These are phyloP conservation scores for Colletotrichum eremochloae DNA, from an alignment of 2,329 filamentous ascomycete genomes.

Conservation along the genomic window DNA sequence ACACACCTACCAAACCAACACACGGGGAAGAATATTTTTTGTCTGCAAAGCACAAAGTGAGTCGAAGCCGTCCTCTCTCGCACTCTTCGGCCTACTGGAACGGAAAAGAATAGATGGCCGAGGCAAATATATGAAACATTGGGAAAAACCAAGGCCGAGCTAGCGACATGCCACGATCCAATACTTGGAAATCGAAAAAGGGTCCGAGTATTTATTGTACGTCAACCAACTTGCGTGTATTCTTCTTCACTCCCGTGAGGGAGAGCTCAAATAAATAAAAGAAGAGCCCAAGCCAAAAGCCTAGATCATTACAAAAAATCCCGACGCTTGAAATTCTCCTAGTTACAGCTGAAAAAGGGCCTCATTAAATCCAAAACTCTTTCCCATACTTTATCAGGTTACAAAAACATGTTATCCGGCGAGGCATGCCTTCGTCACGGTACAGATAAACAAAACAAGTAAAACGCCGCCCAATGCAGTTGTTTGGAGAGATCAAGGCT, in stretches of 20 bases:
- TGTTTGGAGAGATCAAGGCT: slow-evolving; percentile 6
- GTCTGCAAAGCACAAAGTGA: background rate
- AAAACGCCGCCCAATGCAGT: slow-evolving; percentile 42
- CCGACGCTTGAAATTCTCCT: slow-evolving; percentile 4
- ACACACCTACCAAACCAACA: background rate
- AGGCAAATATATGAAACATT: background rate
- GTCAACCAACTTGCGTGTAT: slow-evolving; percentile 21
- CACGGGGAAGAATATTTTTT: background rate
- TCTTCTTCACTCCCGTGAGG: background rate
- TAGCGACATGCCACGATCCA: background rate
- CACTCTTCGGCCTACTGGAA: no score
- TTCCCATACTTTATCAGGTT: background rate
- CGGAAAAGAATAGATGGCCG: background rate
- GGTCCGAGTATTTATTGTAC: background rate
- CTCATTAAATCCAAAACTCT: slow-evolving; percentile 36
- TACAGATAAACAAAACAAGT: slow-evolving; percentile 15
- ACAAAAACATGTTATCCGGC: background rate
- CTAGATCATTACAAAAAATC: slow-evolving; percentile 26
- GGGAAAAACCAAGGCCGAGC: no score
- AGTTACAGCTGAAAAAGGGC: slow-evolving; percentile 2
- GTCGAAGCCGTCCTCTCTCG: no score
- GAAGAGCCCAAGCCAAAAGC: background rate
- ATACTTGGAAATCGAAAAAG: background rate
- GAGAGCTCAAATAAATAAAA: no score
- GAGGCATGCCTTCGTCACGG: slow-evolving; percentile 22